Conservation (phyloP, 2,329 filamentous ascomycete species). For the Cercospora sp. region DNA sequence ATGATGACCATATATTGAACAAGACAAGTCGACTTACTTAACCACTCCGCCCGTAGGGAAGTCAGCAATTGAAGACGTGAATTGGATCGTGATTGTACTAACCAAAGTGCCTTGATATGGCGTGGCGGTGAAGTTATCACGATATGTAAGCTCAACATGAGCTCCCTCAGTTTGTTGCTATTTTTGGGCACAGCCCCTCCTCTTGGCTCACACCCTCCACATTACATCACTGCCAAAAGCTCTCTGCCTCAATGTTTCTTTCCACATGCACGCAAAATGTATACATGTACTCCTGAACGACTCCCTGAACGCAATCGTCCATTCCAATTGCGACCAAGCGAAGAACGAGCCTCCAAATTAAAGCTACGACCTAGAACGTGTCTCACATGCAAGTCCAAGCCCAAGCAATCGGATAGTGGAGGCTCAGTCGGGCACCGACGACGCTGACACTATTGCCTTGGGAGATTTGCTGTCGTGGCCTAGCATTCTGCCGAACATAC, state of each 20-base stretch:
- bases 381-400: neutral
- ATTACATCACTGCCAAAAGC: neutral
- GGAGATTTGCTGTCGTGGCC: neutral
- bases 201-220: neutral
- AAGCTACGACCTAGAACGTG: neutral
- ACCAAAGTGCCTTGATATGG: conserved; percentile 11
- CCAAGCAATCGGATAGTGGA: conserved; percentile 14
- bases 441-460: neutral
- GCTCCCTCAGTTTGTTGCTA: neutral
- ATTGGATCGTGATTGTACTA: neutral
- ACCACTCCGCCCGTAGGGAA: conserved; percentile 6
- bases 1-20: neutral
- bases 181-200: neutral
- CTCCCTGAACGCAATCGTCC: neutral
- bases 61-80: neutral
- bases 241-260: neutral
- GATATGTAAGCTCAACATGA: neutral
- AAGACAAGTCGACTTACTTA: neutral
- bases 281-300: neutral
- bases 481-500: conserved; percentile 12
- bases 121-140: accelerated
- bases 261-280: neutral
- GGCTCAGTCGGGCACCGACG: conserved; percentile 12
- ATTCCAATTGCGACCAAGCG: neutral
- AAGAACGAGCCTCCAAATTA: neutral